A percentile compares a stretch with the other conserved stretches of the same genome.
These are phyloP conservation scores for Haplosporangium gracile DNA, from an alignment of 192 early-diverging fungal genomes.

Conservation along the genomic window DNA sequence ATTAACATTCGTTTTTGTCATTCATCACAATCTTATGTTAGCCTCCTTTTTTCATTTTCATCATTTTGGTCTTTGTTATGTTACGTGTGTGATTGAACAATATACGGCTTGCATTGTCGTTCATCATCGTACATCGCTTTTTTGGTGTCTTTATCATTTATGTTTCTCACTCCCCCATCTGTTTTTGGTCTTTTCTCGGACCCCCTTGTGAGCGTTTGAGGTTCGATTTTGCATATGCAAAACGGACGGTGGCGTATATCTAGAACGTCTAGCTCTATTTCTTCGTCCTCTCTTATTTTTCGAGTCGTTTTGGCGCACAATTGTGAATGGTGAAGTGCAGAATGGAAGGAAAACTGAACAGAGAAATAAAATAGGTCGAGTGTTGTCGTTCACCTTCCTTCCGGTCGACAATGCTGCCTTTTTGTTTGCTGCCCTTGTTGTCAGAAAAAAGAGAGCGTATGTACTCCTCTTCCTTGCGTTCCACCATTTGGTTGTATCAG, in stretches of 20 bases:
- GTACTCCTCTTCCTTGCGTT: no score
- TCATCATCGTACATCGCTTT: neutral
- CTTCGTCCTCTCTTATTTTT: neutral
- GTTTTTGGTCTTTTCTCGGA: neutral
- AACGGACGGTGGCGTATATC: neutral
- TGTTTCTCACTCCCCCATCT: neutral
- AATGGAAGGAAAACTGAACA: no score
- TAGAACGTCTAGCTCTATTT: neutral
- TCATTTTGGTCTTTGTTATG: neutral
- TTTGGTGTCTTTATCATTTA: neutral
- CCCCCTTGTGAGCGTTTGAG: neutral
- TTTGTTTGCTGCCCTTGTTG: no score
- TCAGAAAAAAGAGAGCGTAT: no score
- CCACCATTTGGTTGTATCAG: no score
- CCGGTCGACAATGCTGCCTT: no score
- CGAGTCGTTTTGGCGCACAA: no score
- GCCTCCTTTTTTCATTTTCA: neutral
- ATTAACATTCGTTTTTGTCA: no score
- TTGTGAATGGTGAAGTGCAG: no score
- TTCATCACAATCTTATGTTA: neutral
- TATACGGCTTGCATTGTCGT: no score
- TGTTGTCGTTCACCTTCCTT: no score
- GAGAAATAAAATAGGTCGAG: no score
- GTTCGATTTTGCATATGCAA: slow-evolving; percentile 5
- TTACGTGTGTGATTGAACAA: neutral